These are phyloP conservation scores for Lippia alba DNA, from an alignment of 305 asterid genomes.

Conservation along the genomic window DNA sequence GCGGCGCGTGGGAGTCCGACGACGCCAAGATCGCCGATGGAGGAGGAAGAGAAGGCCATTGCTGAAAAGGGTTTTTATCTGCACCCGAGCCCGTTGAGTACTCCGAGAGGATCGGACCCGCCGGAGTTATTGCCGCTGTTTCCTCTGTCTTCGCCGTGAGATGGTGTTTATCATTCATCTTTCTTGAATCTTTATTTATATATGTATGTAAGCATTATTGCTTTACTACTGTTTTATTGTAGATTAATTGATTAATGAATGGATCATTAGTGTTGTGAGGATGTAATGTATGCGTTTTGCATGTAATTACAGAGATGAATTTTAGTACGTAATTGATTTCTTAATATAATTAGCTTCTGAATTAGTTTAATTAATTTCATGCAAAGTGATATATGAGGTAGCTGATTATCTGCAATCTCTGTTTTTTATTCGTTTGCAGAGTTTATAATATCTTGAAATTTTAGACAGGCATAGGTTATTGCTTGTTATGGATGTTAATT, in stretches of 20 bases:
- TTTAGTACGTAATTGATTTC: neutral
- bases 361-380: neutral
- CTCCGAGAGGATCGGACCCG: constrained; percentile 67
- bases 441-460: neutral
- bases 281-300: neutral
- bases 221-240: neutral
- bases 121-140: constrained; percentile 82
- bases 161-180: constrained; percentile 1
- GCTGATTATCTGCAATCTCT: neutral
- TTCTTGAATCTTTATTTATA: neutral
- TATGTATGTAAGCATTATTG: neutral
- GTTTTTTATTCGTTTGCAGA: constrained; percentile 18
- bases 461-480: too few relatives aligned
- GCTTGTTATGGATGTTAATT: too few relatives aligned
- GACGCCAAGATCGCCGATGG: constrained; percentile 50
- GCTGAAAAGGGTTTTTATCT: constrained; percentile 77
- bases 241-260: neutral
- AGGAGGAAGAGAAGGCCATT: constrained; percentile 70
- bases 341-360: neutral
- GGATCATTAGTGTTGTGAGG: neutral
- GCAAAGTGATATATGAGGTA: too few relatives aligned
- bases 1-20: constrained; percentile 56
- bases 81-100: constrained; percentile 66
- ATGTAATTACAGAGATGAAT: neutral
- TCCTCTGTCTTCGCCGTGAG: constrained; percentile 63